Conservation (phyloP, 1,139 yeast genomes). For the Saccharomycopsis hybrid region DNA sequence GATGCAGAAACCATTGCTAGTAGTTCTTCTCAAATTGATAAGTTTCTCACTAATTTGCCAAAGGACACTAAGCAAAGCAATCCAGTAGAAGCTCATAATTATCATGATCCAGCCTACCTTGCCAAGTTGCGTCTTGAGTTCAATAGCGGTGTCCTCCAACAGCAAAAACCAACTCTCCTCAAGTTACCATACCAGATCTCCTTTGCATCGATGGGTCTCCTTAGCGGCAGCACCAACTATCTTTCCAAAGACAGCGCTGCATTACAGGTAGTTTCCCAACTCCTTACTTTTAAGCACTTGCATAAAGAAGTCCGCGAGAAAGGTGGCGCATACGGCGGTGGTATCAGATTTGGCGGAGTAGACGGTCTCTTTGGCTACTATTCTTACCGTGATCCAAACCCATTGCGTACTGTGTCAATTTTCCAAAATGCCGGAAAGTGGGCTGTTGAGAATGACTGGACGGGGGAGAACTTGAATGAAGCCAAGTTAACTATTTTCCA, state of each 20-base stretch:
- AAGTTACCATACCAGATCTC: constrained; percentile 86
- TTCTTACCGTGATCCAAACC: constrained; percentile 92
- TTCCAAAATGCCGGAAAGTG: constrained; percentile 52
- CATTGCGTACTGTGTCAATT: constrained; percentile 60
- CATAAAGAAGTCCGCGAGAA: constrained; percentile 90
- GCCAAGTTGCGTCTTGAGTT: not conserved
- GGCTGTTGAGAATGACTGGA: constrained; percentile 48
- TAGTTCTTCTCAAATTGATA: constrained; percentile 37
- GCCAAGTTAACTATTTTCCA: constrained; percentile 91
- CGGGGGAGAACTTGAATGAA: constrained; percentile 66
- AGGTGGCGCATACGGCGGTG: constrained; percentile 98
- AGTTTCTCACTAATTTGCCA: constrained; percentile 27
- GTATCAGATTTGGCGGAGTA: constrained; percentile 74
- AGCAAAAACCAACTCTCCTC: constrained; percentile 31
- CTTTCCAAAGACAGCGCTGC: constrained; percentile 73
- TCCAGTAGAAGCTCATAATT: constrained; percentile 15
- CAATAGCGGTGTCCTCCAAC: not conserved
- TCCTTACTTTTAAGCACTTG: constrained; percentile 73
- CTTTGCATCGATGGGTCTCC: constrained; percentile 64
- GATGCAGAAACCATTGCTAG: constrained; percentile 37
- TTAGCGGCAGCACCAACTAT: constrained; percentile 69
- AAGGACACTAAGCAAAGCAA: no score
- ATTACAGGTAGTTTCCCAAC: constrained; percentile 72
- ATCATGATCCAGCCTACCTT: constrained; percentile 10
- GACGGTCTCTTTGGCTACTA: constrained; percentile 78